Evolutionary conservation across 495 filamentous ascomycete species (phyloP).

Genomic region (Acidomyces sp.): DNA sequence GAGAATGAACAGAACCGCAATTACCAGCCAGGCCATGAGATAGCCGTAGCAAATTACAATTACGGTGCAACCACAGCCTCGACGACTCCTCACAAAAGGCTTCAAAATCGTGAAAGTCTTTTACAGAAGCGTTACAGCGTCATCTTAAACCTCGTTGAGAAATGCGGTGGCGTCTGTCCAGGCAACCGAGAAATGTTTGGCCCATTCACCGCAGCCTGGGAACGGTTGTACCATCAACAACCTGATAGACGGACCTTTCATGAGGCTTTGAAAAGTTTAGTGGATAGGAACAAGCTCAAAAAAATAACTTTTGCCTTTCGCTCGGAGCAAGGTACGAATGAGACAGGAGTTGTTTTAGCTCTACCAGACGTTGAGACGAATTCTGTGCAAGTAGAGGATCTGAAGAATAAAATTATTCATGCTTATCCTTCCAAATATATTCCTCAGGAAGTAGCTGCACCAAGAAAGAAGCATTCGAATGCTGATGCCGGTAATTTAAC

Average conservation of each 20-base stretch:
- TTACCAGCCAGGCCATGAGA: too few species aligned
- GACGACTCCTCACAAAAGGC: background rate
- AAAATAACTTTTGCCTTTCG: conserved; percentile 51
- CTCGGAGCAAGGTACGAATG: conserved; percentile 37
- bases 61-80: too few species aligned
- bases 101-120: background rate
- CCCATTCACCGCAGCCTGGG: conserved; percentile 52
- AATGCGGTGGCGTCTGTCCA: conserved; percentile 19
- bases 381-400: conserved; percentile 37
- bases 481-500: background rate
- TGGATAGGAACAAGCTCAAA: conserved; percentile 44
- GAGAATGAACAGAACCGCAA: too few species aligned
- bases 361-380: conserved; percentile 36
- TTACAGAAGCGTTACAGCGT: conserved; percentile 3
- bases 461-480: background rate
- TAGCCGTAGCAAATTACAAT: too few species aligned
- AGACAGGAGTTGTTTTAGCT: conserved; percentile 43
- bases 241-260: conserved; percentile 42
- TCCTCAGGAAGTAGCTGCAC: conserved; percentile 27
- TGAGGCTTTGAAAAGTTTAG: conserved; percentile 46
- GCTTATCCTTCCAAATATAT: conserved; percentile 30
- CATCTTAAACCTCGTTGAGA: conserved; percentile 14
- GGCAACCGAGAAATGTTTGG: conserved; percentile 58
- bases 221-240: conserved; percentile 34
- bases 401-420: conserved; percentile 42